Conservation (phyloP, 192 early-diverging fungal species). For the Chytriomyces sp. region DNA sequence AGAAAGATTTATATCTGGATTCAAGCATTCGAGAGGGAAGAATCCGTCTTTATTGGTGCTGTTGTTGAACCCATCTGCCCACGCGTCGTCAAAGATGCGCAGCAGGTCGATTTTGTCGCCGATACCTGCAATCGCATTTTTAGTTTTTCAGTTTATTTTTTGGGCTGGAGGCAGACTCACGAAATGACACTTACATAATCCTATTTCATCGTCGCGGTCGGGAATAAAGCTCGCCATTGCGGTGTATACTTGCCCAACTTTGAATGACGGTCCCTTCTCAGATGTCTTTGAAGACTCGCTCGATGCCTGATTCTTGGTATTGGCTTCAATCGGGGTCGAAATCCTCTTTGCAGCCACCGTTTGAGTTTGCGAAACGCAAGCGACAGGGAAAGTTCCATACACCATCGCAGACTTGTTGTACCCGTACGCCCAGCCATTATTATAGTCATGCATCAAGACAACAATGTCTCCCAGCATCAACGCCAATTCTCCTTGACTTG, state of each 20-base stretch:
- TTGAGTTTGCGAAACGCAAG: constrained; percentile 16
- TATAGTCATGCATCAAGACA: constrained; percentile 35
- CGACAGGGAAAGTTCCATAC: constrained; percentile 44
- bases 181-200: constrained; percentile 2
- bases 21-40: constrained; percentile 42
- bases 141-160: no score
- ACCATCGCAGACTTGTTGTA: constrained; percentile 4
- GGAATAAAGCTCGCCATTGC: background rate
- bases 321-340: no score
- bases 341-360: no score
- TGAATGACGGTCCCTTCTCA: background rate
- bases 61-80: constrained; percentile 38
- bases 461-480: background rate
- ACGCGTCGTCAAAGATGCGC: constrained; percentile 13
- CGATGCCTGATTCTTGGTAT: no score
- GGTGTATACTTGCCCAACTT: background rate
- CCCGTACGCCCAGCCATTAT: constrained; percentile 49
- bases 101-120: constrained; percentile 24
- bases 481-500: no score
- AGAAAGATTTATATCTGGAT: background rate
- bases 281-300: no score
- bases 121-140: background rate
- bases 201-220: background rate
- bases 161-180: no score
- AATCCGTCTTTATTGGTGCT: constrained; percentile 34